Evolutionary conservation across 345 rosid species (phyloP), one percentile per base, ranked within the genome.

Genomic region (Brassica rapa): DNA sequence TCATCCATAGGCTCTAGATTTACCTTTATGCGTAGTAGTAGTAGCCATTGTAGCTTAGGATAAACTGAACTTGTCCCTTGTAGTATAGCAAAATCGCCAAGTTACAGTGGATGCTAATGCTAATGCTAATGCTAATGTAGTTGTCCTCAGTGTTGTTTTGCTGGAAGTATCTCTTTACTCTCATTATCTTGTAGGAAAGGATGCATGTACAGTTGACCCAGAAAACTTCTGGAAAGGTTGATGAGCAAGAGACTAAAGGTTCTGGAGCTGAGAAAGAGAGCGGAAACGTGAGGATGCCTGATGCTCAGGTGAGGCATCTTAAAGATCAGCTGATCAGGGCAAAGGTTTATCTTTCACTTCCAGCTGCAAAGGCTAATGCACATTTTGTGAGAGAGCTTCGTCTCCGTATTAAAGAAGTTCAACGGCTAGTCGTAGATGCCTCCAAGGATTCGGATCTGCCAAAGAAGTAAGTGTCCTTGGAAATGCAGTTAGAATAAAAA

Each of bases 241-340:
- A 73, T 55, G 78, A 63, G 71, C 80, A 82, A 74, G 86, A 84
- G 70, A 81, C 68, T 56, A 33, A 43, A 68, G 73, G 68, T 67
- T 27, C 78, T 68, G 84, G 69, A 80, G 39, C 64, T 53, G 81
- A 79, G 62, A 85, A 86, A 71, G 79, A 25, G 76, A 65, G 83
- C 19, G 89, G 82, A 51, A 84, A 82, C 37, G 67, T 65, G 64
- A 23, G 79, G 68, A 16, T 84, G 46, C 70, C 81, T 75, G 98
- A 91, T 93, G 86, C 91, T 77, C 88, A 82, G 30, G 87, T 93
- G 32, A 85, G 84, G 68, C 94, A 86, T 70, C 89, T 95, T 69
- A 93, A 91, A 86, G 99, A 93, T 84, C 98, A 91, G 87, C 88
- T 95, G 53, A 90, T 95, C 68, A 89, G 88, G 82, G 98, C 98